Evolutionary conservation across 768 basidiomycete species (phyloP).

Genomic region (Boletus bicolor): DNA sequence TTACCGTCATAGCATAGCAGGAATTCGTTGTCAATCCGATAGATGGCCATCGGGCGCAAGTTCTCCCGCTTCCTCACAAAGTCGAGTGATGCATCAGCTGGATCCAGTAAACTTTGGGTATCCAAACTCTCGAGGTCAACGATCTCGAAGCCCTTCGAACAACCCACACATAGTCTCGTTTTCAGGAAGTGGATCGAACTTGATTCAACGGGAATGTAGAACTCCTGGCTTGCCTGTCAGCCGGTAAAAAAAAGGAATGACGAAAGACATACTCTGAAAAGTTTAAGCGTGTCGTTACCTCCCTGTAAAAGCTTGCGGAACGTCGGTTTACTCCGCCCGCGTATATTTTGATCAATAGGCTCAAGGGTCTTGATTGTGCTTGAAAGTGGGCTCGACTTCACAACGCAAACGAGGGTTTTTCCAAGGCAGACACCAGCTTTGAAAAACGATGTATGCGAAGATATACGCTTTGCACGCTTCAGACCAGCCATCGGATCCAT

Average conservation of each 20-base stretch:
- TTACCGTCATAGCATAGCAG: constrained; percentile 95
- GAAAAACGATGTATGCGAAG: constrained; percentile 96
- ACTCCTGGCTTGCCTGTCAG: constrained; percentile 58
- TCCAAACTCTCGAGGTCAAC: constrained; percentile 96
- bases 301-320: constrained; percentile 93
- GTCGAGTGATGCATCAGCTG: constrained; percentile 84
- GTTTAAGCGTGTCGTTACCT: constrained; percentile 87
- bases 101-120: constrained; percentile 94
- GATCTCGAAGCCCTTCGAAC: constrained; percentile 97
- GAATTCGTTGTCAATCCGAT: constrained; percentile 95
- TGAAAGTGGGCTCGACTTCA: constrained; percentile 91
- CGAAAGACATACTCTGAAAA: constrained; percentile 68
- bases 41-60: constrained; percentile 92
- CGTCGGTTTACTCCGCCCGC: constrained; percentile 81
- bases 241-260: background rate
- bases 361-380: constrained; percentile 98
- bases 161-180: constrained; percentile 95
- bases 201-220: constrained; percentile 97
- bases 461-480: constrained; percentile 92
- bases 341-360: constrained; percentile 85
- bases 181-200: constrained; percentile 96
- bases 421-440: constrained; percentile 93
- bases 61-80: constrained; percentile 91
- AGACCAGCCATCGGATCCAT: constrained; percentile 87
- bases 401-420: constrained; percentile 90